A percentile compares a stretch with the other conserved stretches of the same genome.
Conservation (phyloP, 176 grass and related monocot species). For the Tillandsia fasciculata region DNA sequence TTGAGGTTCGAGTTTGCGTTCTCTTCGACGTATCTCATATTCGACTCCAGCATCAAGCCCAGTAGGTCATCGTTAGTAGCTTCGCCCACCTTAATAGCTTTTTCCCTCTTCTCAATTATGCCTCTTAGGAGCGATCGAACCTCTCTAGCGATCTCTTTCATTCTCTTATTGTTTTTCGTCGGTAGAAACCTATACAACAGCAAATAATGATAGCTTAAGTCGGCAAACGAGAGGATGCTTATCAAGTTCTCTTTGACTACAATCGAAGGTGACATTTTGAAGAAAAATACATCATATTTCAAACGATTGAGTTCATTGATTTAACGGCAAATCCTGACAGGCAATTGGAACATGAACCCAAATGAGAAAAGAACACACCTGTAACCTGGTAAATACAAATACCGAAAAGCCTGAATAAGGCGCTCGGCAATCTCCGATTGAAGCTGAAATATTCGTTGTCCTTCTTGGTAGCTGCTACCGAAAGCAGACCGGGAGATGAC, state of each 20-base stretch:
- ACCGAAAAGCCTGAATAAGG: slow-evolving; percentile 13
- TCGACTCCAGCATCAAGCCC: slow-evolving; percentile 46
- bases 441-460: slow-evolving; percentile 50
- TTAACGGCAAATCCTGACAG: background rate
- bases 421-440: slow-evolving; percentile 26
- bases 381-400: slow-evolving; percentile 35
- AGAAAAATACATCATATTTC: background rate
- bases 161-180: slow-evolving; percentile 32
- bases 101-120: slow-evolving; percentile 29
- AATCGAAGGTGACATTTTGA: background rate
- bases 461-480: slow-evolving; percentile 55
- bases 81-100: slow-evolving; percentile 24
- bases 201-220: background rate
- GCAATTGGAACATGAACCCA: background rate
- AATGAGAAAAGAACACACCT: slow-evolving; percentile 17
- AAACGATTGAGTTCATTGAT: too few species aligned
- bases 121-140: slow-evolving; percentile 27
- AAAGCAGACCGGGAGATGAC: slow-evolving; percentile 65
- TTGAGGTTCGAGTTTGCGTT: slow-evolving; percentile 20
- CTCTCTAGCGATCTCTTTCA: slow-evolving; percentile 35
- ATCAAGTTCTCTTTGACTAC: background rate
- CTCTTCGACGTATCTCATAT: slow-evolving; percentile 12
- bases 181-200: slow-evolving; percentile 29
- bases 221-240: background rate
- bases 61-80: slow-evolving; percentile 28